Percentiles rank a stretch among this genome's conserved stretches.
Conservation (phyloP, 805 yeast genomes). For the Zygotorulaspora chibaensis region DNA sequence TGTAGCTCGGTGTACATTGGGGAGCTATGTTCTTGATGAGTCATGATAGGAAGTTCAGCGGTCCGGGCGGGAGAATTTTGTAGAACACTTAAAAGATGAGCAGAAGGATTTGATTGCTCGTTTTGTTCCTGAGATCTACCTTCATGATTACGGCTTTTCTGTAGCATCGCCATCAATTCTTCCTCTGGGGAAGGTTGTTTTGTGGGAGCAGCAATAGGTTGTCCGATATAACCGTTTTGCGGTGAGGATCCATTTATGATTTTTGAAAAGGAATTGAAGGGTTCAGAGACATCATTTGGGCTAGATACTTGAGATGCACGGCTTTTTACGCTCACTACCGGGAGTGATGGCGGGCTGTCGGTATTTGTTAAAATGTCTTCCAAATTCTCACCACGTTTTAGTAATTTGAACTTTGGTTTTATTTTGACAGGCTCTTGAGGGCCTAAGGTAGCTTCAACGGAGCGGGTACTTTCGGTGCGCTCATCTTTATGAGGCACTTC, state of each 20-base stretch:
- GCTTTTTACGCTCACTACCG: background rate
- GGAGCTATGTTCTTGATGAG: background rate
- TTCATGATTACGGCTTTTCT: slow-evolving; percentile 1
- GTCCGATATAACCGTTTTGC: background rate
- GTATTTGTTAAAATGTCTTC: slow-evolving; percentile 15
- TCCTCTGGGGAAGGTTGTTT: slow-evolving; percentile 12
- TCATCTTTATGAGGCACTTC: slow-evolving; percentile 26
- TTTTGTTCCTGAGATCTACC: background rate
- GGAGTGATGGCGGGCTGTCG: background rate
- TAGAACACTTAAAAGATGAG: slow-evolving; percentile 8
- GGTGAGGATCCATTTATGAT: slow-evolving; percentile 4
- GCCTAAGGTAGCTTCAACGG: slow-evolving; percentile 9
- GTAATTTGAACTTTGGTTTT: slow-evolving; percentile 34
- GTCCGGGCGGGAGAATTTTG: slow-evolving; percentile 2
- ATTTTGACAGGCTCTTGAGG: slow-evolving; percentile 10
- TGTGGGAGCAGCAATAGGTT: background rate
- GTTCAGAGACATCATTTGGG: slow-evolving; percentile 21
- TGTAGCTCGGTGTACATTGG: background rate
- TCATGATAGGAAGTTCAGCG: background rate
- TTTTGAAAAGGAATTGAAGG: slow-evolving; percentile 7
- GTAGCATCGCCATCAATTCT: slow-evolving; percentile 13
- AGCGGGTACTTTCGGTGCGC: slow-evolving; percentile 15
- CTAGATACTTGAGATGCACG: slow-evolving; percentile 10
- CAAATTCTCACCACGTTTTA: slow-evolving; percentile 38
- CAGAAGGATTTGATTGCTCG: slow-evolving; percentile 4